Base-by-base conservation (phyloP, 2,329 filamentous ascomycete genomes). In the Endothia cerciana region DNA sequence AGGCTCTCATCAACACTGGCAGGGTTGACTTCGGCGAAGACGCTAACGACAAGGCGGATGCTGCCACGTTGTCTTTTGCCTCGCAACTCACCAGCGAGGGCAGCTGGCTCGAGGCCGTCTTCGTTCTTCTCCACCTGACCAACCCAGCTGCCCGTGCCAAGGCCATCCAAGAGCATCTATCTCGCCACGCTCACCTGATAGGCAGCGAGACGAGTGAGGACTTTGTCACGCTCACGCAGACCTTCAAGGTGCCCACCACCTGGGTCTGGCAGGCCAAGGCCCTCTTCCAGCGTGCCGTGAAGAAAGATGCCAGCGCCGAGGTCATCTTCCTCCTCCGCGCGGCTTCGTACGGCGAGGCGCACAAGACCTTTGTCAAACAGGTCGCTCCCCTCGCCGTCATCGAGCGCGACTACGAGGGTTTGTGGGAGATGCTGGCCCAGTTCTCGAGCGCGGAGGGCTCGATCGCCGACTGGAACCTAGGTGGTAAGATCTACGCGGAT, bases 191-290 rank as follows among this genome's bases (percentile, higher is more conserved):
- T 2, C 84, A 84, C 36, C 79, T 84, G 22, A 87, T 96, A 61
- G 85, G 89, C 8, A 80, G 84, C 3, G 83, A 89, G 60, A 80
- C 83, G 10, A 83, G 85, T 68, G 74, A 79, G 19, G 83, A 78
- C 62, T 92, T 89, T 76, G 80, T 78, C 13, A 83, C 85, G 17
- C 80, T 95, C 28, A 85, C 85, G 0, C 80, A 84, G 55, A 87
- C 86, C 40, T 86, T 94, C 62, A 85, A 87, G 69, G 86, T 98
- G 51, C 93, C 94, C 0, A 78, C 83, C 1, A 77, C 85, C 3
- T 97, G 94, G 93, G 84, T 98, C 60, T 97, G 92, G 88, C 87
- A 92, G 67, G 92, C 95, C 22, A 92, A 94, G 74, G 94, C 94
- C 15, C 83, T 94, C 17, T 90, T 91, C 77, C 93, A 93, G 78